Conservation (phyloP, 106 monocot genomes). For the Acorus gramineus region DNA sequence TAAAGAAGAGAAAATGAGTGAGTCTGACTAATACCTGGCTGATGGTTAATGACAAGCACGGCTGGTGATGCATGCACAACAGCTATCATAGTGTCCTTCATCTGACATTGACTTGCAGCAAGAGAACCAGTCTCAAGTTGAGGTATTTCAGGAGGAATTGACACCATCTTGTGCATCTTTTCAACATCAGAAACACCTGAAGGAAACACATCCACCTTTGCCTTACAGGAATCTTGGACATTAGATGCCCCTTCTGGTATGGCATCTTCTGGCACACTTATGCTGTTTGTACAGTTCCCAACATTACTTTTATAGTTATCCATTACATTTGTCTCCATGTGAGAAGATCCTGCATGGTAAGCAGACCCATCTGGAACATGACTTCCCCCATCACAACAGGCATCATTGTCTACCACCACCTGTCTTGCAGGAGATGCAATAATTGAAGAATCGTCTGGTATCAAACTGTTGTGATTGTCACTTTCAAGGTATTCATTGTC, state of each 20-base stretch:
- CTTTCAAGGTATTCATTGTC: conserved; percentile 6
- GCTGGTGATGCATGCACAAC: conserved; percentile 8
- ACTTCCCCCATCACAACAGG: no score
- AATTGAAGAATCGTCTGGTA: conserved; percentile 5
- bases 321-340: no score
- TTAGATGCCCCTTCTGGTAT: no score
- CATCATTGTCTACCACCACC: no score
- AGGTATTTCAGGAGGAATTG: neutral
- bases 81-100: conserved; percentile 6
- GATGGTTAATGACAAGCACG: neutral
- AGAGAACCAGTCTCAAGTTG: neutral
- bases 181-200: conserved; percentile 5
- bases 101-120: neutral
- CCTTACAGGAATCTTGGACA: no score
- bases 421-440: neutral
- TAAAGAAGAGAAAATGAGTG: no score
- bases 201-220: neutral
- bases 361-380: no score
- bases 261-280: no score
- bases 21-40: conserved; percentile 2
- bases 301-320: no score
- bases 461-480: neutral
- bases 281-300: no score
- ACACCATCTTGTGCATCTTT: neutral
- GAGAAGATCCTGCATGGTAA: no score